A percentile compares a stretch with the other conserved stretches of the same genome.
Evolutionary conservation across 345 rosid species (phyloP).

Genomic region (Boechera retrofracta): DNA sequence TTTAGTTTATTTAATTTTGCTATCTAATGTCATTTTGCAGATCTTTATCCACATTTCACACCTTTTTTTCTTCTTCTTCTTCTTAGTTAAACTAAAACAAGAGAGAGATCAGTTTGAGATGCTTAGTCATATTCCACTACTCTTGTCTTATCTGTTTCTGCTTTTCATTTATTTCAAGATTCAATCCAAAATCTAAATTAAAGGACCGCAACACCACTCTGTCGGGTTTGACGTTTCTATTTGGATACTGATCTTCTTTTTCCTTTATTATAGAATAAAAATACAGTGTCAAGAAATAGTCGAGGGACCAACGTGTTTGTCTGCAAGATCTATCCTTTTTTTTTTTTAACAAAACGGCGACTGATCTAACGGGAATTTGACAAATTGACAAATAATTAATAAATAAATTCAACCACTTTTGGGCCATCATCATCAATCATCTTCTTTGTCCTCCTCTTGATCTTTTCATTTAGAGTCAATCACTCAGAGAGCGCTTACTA

Average conservation of each 20-base stretch:
- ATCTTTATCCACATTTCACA: conserved; percentile 24
- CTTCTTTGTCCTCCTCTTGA: conserved; percentile 9
- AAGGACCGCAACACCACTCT: conserved; percentile 36
- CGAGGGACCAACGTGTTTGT: conserved; percentile 28
- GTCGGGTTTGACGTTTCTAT: conserved; percentile 28
- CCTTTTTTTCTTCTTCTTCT: background rate
- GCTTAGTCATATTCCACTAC: conserved; percentile 17
- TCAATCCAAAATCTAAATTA: background rate
- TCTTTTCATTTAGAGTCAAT: conserved; percentile 22
- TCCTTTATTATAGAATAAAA: background rate
- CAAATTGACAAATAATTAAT: background rate
- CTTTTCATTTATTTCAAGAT: background rate
- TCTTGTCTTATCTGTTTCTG: background rate
- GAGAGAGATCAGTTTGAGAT: background rate
- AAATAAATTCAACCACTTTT: conserved; percentile 38
- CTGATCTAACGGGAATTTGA: conserved; percentile 17
- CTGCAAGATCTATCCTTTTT: conserved; percentile 36
- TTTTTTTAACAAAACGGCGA: conserved; percentile 7
- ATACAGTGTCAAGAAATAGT: background rate
- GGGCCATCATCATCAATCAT: conserved; percentile 23
- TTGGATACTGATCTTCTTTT: conserved; percentile 6
- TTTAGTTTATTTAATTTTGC: conserved; percentile 26
- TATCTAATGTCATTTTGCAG: conserved; percentile 21
- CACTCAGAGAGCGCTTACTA: conserved; percentile 3
- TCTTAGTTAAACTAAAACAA: background rate